phyloP scores from a whole-genome alignment of 2,329 filamentous ascomycete species.

The Nectriaceae sp. region DNA sequence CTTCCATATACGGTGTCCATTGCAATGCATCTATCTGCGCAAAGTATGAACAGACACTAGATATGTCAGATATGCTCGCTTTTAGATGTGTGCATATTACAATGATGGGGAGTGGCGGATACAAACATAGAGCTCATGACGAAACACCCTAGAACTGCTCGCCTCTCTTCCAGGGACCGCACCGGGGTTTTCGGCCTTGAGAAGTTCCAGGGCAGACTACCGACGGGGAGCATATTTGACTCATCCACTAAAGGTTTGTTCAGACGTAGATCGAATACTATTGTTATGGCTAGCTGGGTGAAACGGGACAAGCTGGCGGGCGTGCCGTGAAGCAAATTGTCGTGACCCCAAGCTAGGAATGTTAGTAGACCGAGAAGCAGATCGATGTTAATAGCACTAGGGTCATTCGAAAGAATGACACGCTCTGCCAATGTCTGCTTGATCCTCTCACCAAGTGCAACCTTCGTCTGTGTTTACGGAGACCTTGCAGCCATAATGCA shows the following conservation, averaged over 20 bases:
- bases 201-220: neutral
- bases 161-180: neutral
- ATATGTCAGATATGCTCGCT: neutral
- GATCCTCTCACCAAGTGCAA: neutral
- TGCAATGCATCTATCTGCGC: conserved; percentile 3
- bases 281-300: neutral
- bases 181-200: neutral
- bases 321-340: neutral
- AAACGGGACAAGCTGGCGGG: neutral
- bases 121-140: conserved; percentile 3
- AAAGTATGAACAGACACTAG: conserved; percentile 3
- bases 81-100: neutral
- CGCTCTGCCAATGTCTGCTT: neutral
- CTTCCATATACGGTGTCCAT: conserved; percentile 3
- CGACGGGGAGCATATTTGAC: neutral
- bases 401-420: neutral
- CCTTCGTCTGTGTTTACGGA: neutral
- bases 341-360: neutral
- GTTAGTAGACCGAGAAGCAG: conserved; percentile 1
- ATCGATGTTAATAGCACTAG: neutral
- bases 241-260: neutral
- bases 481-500: conserved; percentile 1
- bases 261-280: conserved; percentile 1
- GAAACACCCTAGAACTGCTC: conserved; percentile 1
- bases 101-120: neutral